Conservation (phyloP, 2,329 filamentous ascomycete species). For the Metarhizium guizhouense region DNA sequence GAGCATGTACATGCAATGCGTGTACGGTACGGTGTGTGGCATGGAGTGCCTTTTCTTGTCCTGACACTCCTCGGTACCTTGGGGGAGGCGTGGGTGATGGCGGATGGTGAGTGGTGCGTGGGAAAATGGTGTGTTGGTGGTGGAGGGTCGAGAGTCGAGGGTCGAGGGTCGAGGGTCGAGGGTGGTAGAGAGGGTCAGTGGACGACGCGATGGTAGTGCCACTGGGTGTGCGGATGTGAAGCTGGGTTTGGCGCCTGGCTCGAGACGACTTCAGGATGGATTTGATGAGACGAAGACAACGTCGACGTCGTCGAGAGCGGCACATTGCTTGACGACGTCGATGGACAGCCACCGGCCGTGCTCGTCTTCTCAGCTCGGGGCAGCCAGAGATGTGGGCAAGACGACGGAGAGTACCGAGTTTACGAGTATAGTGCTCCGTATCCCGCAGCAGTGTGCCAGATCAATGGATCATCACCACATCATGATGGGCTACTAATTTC, state of each 20-base stretch:
- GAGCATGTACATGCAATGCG: not conserved
- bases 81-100: not conserved
- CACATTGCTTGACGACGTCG: no score
- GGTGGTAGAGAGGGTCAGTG: not conserved
- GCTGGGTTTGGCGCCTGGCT: not conserved
- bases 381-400: no score
- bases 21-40: not conserved
- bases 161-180: not conserved
- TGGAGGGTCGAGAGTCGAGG: not conserved
- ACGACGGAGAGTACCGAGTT: no score
- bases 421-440: no score
- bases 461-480: not conserved
- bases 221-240: conserved; percentile 2
- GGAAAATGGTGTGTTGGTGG: conserved; percentile 2
- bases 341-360: not conserved
- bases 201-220: not conserved
- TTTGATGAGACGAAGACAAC: not conserved
- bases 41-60: not conserved
- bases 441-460: not conserved
- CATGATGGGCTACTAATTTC: not conserved
- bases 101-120: not conserved
- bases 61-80: not conserved
- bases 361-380: no score
- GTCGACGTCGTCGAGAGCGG: not conserved
- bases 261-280: not conserved